Evolutionary conservation across 257 asterid genomes (phyloP).

Genomic region (Solanum pinnatisectum): DNA sequence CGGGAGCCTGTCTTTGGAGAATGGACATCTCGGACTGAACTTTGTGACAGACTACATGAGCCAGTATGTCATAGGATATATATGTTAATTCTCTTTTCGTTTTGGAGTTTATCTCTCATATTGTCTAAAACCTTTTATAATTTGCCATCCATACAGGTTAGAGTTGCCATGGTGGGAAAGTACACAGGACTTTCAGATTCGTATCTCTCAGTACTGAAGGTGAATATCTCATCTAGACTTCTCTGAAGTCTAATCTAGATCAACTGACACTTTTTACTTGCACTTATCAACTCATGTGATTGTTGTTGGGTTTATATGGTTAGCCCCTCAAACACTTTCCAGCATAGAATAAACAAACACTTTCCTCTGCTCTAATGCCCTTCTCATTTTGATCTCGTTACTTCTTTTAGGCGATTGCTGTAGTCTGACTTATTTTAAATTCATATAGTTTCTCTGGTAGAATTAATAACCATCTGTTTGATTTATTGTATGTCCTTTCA

Average conservation of each 20-base stretch:
- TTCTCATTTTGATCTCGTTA: background rate
- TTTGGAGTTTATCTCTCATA: background rate
- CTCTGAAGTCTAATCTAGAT: background rate
- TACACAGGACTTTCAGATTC: constrained; percentile 77
- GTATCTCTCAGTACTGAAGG: constrained; percentile 72
- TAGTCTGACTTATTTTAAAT: background rate
- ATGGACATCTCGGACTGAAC: constrained; percentile 66
- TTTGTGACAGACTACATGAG: constrained; percentile 41
- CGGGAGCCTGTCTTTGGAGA: constrained; percentile 47
- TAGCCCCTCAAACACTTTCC: background rate
- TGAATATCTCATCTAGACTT: background rate
- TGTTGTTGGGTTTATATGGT: background rate
- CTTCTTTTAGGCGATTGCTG: background rate
- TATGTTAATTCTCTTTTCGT: constrained; percentile 1
- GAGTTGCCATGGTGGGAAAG: constrained; percentile 84
- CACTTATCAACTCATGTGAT: background rate
- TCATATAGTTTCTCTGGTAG: background rate
- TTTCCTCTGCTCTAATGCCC: background rate
- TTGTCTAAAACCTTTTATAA: background rate
- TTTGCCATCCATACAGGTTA: constrained; percentile 36
- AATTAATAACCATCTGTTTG: background rate
- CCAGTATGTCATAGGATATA: constrained; percentile 36
- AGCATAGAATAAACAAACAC: background rate
- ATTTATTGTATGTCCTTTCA: constrained; percentile 15
- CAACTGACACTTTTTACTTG: background rate